These are phyloP conservation scores for Trametes versicolor DNA, from an alignment of 1,284 basidiomycete species.

Conservation along the genomic window DNA sequence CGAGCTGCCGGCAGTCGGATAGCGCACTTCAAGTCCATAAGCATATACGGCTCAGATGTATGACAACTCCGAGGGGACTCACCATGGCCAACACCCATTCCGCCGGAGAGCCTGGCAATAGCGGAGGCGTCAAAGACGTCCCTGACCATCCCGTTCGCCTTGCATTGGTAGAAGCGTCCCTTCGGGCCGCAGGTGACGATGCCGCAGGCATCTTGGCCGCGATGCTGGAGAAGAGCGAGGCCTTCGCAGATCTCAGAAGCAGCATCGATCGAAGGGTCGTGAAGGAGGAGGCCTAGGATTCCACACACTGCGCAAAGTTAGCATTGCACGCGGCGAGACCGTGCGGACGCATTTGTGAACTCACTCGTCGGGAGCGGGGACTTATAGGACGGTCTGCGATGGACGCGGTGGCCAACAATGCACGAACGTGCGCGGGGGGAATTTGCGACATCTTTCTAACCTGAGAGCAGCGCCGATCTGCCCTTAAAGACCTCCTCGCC, in stretches of 20 bases:
- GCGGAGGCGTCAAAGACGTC: constrained; percentile 93
- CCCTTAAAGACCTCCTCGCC: constrained; percentile 12
- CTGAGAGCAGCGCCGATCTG: constrained; percentile 12
- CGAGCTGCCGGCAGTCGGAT: constrained; percentile 98
- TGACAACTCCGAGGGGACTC: constrained; percentile 43
- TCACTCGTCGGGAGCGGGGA: constrained; percentile 18
- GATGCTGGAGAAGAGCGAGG: constrained; percentile 90
- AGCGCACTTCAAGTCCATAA: constrained; percentile 71
- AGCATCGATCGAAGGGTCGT: constrained; percentile 80
- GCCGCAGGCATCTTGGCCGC: constrained; percentile 98
- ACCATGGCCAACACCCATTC: constrained; percentile 99
- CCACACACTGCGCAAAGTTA: constrained; percentile 76
- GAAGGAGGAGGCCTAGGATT: constrained; percentile 86
- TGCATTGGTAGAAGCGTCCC: constrained; percentile 97
- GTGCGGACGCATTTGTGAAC: constrained; percentile 14
- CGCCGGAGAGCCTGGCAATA: constrained; percentile 84
- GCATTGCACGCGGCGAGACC: neutral
- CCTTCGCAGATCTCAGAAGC: constrained; percentile 92
- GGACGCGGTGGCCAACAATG: constrained; percentile 16
- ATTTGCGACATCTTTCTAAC: constrained; percentile 28
- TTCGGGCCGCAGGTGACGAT: constrained; percentile 97
- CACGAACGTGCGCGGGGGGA: constrained; percentile 27
- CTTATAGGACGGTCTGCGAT: constrained; percentile 9
- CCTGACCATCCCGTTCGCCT: constrained; percentile 99
- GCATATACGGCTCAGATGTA: constrained; percentile 11